phyloP scores from a whole-genome alignment of 805 yeast genomes.

The Debaryomyces prosopidis region DNA sequence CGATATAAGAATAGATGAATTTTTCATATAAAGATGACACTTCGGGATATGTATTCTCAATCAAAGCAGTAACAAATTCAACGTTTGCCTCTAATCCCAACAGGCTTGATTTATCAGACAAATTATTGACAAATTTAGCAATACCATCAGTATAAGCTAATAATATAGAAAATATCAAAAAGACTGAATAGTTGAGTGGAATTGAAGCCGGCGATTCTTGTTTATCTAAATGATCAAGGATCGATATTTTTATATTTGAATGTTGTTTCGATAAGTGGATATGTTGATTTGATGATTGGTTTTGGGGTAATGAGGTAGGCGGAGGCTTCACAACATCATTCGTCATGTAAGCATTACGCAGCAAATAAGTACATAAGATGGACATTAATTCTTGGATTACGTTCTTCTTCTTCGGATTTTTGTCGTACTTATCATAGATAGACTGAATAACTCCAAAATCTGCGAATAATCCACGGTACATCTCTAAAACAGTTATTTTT shows the following conservation, averaged over 20 bases:
- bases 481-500: conserved; percentile 69
- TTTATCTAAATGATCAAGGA: conserved; percentile 80
- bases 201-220: conserved; percentile 64
- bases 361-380: conserved; percentile 22
- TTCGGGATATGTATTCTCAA: conserved; percentile 28
- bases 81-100: conserved; percentile 30
- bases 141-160: conserved; percentile 68
- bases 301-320: conserved; percentile 8
- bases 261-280: conserved; percentile 36
- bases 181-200: conserved; percentile 59
- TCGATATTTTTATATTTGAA: conserved; percentile 52
- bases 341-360: conserved; percentile 16
- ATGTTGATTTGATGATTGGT: conserved; percentile 11
- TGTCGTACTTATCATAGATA: conserved; percentile 66
- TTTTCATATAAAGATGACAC: conserved; percentile 25
- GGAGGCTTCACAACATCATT: conserved; percentile 18
- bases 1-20: conserved; percentile 66
- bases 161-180: conserved; percentile 56
- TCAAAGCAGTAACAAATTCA: conserved; percentile 35
- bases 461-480: conserved; percentile 58
- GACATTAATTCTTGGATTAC: conserved; percentile 58
- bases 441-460: conserved; percentile 53
- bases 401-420: conserved; percentile 51
- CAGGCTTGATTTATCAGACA: conserved; percentile 31
- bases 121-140: conserved; percentile 49